A percentile compares a stretch with the other conserved stretches of the same genome.
These are phyloP conservation scores for Pseudocercospora cruenta DNA, from an alignment of 2,329 filamentous ascomycete genomes.

Conservation along the genomic window DNA sequence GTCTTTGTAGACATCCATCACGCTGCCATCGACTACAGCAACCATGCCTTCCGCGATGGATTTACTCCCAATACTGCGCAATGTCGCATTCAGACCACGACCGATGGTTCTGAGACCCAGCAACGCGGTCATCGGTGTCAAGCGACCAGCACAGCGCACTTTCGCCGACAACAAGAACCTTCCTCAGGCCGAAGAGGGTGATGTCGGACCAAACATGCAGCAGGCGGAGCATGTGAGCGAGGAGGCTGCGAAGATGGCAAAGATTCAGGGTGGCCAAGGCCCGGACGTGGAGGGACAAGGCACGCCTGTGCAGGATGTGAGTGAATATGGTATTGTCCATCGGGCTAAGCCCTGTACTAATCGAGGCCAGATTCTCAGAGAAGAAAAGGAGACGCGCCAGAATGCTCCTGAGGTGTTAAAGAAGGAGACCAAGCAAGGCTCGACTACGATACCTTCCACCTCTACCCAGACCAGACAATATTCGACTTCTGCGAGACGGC, in stretches of 20 bases:
- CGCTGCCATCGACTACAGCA: not conserved
- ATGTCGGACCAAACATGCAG: slow-evolving; percentile 55
- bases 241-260: slow-evolving; percentile 64
- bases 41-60: slow-evolving; percentile 27
- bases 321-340: slow-evolving; percentile 22
- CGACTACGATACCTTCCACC: slow-evolving; percentile 33
- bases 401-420: slow-evolving; percentile 70
- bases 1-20: not conserved
- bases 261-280: slow-evolving; percentile 59
- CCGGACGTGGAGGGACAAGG: slow-evolving; percentile 66
- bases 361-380: slow-evolving; percentile 60
- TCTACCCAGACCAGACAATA: slow-evolving; percentile 53
- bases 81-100: slow-evolving; percentile 29
- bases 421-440: slow-evolving; percentile 55
- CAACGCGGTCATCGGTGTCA: slow-evolving; percentile 28
- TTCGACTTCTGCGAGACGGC: slow-evolving; percentile 57
- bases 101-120: slow-evolving; percentile 21
- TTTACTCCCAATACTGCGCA: slow-evolving; percentile 26
- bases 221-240: slow-evolving; percentile 64
- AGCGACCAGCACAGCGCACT: slow-evolving; percentile 28
- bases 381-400: slow-evolving; percentile 63
- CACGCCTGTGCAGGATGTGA: slow-evolving; percentile 68
- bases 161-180: slow-evolving; percentile 38
- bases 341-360: not conserved
- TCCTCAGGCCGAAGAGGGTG: slow-evolving; percentile 37